Percentiles rank a stretch among this genome's conserved stretches.
These are phyloP conservation scores for Suillus hirtellus DNA, from an alignment of 768 basidiomycete genomes.

Conservation along the genomic window DNA sequence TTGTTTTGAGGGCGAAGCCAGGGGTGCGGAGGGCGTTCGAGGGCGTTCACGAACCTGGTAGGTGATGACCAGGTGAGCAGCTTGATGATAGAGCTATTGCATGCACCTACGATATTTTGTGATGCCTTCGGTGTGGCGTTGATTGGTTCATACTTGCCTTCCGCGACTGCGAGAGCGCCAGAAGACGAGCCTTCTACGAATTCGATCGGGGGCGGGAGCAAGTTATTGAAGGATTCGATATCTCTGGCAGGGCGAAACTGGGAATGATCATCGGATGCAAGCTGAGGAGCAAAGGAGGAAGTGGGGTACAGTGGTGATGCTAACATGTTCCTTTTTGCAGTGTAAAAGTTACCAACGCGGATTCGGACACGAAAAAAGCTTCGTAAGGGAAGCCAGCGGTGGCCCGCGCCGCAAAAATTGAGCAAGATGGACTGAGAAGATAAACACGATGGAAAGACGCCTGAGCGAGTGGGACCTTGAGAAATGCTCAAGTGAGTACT, in stretches of 20 bases:
- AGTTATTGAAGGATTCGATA: constrained; percentile 71
- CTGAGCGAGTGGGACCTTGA: constrained; percentile 4
- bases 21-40: constrained; percentile 27
- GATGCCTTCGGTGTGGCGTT: constrained; percentile 61
- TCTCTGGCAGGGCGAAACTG: constrained; percentile 70
- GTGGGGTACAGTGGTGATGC: constrained; percentile 62
- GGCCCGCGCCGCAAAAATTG: constrained; percentile 12
- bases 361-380: constrained; percentile 8
- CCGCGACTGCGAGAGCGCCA: constrained; percentile 66
- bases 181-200: constrained; percentile 85
- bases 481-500: background rate
- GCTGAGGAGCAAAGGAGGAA: constrained; percentile 51
- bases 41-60: constrained; percentile 21
- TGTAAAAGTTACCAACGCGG: constrained; percentile 9
- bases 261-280: constrained; percentile 49
- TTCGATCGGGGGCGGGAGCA: constrained; percentile 80
- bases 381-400: constrained; percentile 13
- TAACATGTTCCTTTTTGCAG: constrained; percentile 51
- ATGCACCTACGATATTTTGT: constrained; percentile 47
- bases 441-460: constrained; percentile 19
- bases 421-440: constrained; percentile 16
- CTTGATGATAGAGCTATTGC: constrained; percentile 1
- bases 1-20: constrained; percentile 31
- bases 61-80: constrained; percentile 7
- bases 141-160: constrained; percentile 81